A percentile compares a stretch with the other conserved stretches of the same genome.
Conservation (phyloP, 768 basidiomycete species). For the Artomyces pyxidatus region DNA sequence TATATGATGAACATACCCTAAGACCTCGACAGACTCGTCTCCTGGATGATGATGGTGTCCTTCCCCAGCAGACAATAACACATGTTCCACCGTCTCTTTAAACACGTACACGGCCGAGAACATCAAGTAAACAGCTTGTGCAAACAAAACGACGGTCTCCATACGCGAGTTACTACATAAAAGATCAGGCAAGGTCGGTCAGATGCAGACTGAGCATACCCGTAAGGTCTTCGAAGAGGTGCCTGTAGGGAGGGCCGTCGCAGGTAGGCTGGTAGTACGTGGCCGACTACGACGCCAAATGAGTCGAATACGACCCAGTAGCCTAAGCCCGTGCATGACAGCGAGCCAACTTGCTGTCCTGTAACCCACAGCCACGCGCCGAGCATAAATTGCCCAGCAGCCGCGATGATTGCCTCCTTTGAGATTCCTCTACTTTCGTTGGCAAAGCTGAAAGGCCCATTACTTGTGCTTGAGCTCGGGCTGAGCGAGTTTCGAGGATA, state of each 20-base stretch:
- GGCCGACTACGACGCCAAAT: conserved; percentile 59
- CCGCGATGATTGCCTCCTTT: conserved; percentile 11
- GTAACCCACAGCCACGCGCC: conserved; percentile 80
- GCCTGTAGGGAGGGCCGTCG: conserved; percentile 23
- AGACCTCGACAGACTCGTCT: conserved; percentile 33
- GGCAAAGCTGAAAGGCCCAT: neutral
- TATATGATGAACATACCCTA: conserved; percentile 28
- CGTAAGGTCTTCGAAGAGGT: conserved; percentile 40
- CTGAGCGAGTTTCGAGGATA: no score
- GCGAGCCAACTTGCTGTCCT: conserved; percentile 82
- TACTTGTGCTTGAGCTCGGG: no score
- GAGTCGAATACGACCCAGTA: conserved; percentile 97
- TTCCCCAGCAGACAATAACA: conserved; percentile 65
- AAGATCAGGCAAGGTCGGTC: neutral
- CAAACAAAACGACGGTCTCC: conserved; percentile 70
- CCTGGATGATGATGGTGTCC: conserved; percentile 67
- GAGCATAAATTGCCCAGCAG: conserved; percentile 44
- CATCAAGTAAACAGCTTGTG: conserved; percentile 88
- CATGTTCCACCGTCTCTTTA: conserved; percentile 93
- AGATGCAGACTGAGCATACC: conserved; percentile 39
- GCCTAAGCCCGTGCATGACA: conserved; percentile 84
- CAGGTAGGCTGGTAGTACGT: conserved; percentile 39
- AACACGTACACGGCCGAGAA: conserved; percentile 94
- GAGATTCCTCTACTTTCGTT: neutral
- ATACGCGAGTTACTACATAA: conserved; percentile 50